phyloP scores from a whole-genome alignment of 108 stramenopile genomes.

The Cylindrotheca closterium region DNA sequence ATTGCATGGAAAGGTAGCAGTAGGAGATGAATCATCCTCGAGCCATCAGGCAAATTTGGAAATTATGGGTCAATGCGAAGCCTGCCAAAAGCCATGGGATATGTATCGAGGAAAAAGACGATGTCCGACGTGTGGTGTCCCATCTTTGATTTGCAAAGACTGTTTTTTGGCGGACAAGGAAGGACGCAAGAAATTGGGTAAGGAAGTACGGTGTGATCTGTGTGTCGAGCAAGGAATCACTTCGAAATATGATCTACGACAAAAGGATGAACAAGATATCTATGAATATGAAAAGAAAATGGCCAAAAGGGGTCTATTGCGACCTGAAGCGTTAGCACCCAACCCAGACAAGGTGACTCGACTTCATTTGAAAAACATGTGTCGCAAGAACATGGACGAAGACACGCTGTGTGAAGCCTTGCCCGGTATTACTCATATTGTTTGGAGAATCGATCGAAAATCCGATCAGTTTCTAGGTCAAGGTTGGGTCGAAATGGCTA shows the following conservation, averaged over 20 bases:
- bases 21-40: slow-evolving; percentile 2
- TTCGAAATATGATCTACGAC: slow-evolving; percentile 47
- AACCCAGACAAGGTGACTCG: slow-evolving; percentile 59
- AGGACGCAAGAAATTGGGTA: slow-evolving; percentile 36
- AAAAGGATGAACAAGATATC: slow-evolving; percentile 44
- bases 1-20: slow-evolving; percentile 34
- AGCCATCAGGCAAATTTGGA: slow-evolving; percentile 30
- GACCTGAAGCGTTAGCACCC: slow-evolving; percentile 24
- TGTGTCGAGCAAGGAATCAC: slow-evolving; percentile 60
- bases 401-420: slow-evolving; percentile 33
- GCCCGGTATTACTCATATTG: slow-evolving; percentile 59
- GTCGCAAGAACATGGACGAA: slow-evolving; percentile 46
- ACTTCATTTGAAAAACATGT: slow-evolving; percentile 58
- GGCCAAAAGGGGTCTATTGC: slow-evolving; percentile 34
- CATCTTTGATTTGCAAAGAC: slow-evolving; percentile 75
- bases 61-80: slow-evolving; percentile 76
- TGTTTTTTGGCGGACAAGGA: slow-evolving; percentile 58
- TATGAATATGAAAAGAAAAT: slow-evolving; percentile 56
- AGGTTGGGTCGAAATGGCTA: slow-evolving; percentile 68
- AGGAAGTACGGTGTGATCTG: slow-evolving; percentile 55
- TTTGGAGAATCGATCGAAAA: slow-evolving; percentile 43
- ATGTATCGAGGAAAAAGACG: slow-evolving; percentile 89
- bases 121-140: slow-evolving; percentile 91
- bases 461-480: slow-evolving; percentile 45
- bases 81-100: slow-evolving; percentile 86